Evolutionary conservation across 352 stramenopile genomes (phyloP).

Genomic region (Phytophthora podocarpi): DNA sequence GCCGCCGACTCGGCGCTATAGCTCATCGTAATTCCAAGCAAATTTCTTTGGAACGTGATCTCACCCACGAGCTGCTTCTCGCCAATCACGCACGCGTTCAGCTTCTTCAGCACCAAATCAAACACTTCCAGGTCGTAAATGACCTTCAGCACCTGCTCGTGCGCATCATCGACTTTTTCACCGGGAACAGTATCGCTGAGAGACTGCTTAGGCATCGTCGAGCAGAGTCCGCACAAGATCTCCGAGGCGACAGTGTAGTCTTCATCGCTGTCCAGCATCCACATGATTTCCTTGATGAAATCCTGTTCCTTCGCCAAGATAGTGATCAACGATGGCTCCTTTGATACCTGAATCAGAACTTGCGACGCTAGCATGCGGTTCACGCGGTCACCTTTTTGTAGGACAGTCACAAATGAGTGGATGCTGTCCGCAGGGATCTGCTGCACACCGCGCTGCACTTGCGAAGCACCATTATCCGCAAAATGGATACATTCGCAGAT

Average conservation of each 20-base stretch:
- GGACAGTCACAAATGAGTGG: constrained; percentile 61
- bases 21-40: constrained; percentile 78
- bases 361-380: constrained; percentile 79
- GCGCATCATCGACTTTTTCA: constrained; percentile 26
- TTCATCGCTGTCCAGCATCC: constrained; percentile 76
- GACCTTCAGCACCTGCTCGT: constrained; percentile 54
- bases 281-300: constrained; percentile 75
- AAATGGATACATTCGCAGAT: constrained; percentile 80
- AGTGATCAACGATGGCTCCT: constrained; percentile 61
- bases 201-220: constrained; percentile 44
- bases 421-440: constrained; percentile 64
- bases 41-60: constrained; percentile 79
- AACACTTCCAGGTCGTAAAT: constrained; percentile 71
- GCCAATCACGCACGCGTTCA: constrained; percentile 71
- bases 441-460: constrained; percentile 42
- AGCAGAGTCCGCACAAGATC: constrained; percentile 71
- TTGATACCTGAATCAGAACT: constrained; percentile 66
- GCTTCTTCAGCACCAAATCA: constrained; percentile 66
- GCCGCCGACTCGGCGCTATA: constrained; percentile 63
- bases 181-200: constrained; percentile 14
- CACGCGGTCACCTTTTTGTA: constrained; percentile 62
- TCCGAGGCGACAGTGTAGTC: constrained; percentile 75
- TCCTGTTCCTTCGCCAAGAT: constrained; percentile 55
- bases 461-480: constrained; percentile 40
- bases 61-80: constrained; percentile 76